Base-by-base conservation (phyloP, 495 filamentous ascomycete species). In the Hyaloscypha bicolor region DNA sequence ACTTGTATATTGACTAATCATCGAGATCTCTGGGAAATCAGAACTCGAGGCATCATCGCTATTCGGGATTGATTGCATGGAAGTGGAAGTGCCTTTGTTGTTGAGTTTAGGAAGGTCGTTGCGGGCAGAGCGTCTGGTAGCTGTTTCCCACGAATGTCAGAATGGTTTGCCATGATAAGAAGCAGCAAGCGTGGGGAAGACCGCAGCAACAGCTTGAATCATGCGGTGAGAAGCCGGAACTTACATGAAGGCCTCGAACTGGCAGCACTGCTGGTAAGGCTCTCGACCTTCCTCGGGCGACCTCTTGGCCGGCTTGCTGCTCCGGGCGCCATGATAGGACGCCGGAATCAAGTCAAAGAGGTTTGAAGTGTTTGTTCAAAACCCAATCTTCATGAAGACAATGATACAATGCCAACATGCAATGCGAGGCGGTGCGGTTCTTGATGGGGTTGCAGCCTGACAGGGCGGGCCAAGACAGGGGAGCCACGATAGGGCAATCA, bases 211-310 rank as follows among this genome's bases (percentile, higher is more conserved):
- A 9, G 30, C 11, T 12, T 37, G 25, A 60, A n/a, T 35, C 32
- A 32, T 37, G 32, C 14, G 21, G 14, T 4, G 31, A 19, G 1
- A 64, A 42, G 52, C n/a, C 30, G 16, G 29, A 35, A 69, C 71
- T 69, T 65, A 71, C 71, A 71, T 25, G 71, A 64, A 31, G 62
- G 52, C 53, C 65, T 65, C 3, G 71, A 70, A 30, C 52, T 69
- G 55, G 68, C 58, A 19, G 65, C 33, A 35, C 68, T 73, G 32
- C 31, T 61, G 12, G 30, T 63, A 25, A 65, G 56, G 62, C 66
- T 67, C n/a, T 45, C 62, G 21, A 61, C 56, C 37, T 66, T 73
- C 37, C 51, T 60, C 12, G 71, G 68, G 39, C 68, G 37, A 35
- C 71, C 71, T 69, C 71, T 67, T 21, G 67, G 42, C 53, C 65